Evolutionary conservation across 2,329 filamentous ascomycete genomes (phyloP), one percentile per base, ranked within the genome.

Genomic region (Tolypocladium capitatum): DNA sequence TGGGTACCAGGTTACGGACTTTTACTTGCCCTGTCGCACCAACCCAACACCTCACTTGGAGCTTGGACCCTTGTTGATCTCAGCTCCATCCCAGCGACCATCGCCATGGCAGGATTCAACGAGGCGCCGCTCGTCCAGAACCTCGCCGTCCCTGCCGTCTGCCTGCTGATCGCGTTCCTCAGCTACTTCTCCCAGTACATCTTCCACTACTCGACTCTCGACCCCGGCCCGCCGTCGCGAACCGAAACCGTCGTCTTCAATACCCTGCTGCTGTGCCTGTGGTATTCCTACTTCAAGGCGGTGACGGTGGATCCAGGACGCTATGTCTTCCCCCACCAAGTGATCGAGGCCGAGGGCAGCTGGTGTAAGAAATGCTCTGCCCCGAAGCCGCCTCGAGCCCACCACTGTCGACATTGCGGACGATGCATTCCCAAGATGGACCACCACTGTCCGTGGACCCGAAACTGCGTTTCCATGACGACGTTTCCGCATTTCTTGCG

Each of bases 381-480:
- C 32, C 79, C 79, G 13, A 92, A 92, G 59, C 86, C 87, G 2
- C 80, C 83, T 1, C 73, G 87, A 53, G 79, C 86, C 1, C 87
- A 92, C 70, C 87, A 94, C 70, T 94, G 87, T 68, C 82, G 81
- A 52, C 76, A 78, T 55, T 94, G 86, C 67, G 71, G 71, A 53
- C 78, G 82, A 56, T 89, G 85, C 63, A 77, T 89, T 44, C 83
- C 84, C 34, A 84, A 80, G 65, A 90, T 90, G 85, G 85, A 90
- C 67, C 84, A 89, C 66, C 86, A 94, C 68, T 92, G 86, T 60
- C 85, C 86, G 3, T 92, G 86, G 86, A 91, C 85, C 4, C 71
- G 68, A 51, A 91, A 90, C 66, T 94, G 87, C 68, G 84, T 92
- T 46, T 89, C 84, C 13, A 77, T 89, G 63, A 82, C 81, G 51